These are phyloP conservation scores for Cladosporium sp. DNA, from an alignment of 2,329 filamentous ascomycete species.

Conservation along the genomic window DNA sequence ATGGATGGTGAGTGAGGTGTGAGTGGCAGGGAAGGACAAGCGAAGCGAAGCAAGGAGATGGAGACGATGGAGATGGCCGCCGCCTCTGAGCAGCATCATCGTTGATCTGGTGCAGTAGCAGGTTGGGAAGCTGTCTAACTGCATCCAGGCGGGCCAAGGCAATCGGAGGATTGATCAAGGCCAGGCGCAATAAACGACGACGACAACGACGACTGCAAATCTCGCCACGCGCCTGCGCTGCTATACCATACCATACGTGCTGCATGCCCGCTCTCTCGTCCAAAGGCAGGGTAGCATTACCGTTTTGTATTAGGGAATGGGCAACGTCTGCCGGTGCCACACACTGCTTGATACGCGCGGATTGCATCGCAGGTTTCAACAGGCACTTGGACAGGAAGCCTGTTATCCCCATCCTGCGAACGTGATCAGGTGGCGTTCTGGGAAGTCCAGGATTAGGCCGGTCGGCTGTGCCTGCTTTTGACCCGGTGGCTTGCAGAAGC, in stretches of 20 bases:
- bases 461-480: slow-evolving; percentile 8
- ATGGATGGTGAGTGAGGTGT: background rate
- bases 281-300: background rate
- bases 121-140: slow-evolving; percentile 9
- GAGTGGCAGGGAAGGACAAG: background rate
- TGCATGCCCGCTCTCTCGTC: background rate
- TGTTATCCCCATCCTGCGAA: background rate
- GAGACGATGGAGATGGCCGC: background rate
- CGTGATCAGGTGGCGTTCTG: background rate
- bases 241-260: background rate
- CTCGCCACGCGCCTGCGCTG: background rate
- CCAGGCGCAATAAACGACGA: background rate
- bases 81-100: background rate
- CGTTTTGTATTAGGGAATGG: background rate
- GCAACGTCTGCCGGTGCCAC: background rate
- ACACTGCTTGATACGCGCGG: background rate
- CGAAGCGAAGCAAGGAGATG: background rate
- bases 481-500: slow-evolving; percentile 1
- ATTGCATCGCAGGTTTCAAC: background rate
- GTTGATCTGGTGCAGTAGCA: slow-evolving; percentile 4
- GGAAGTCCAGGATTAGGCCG: background rate
- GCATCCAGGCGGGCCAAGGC: slow-evolving; percentile 9
- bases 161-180: slow-evolving; percentile 2
- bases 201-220: background rate
- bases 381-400: background rate